Evolutionary conservation across 2,329 filamentous ascomycete genomes (phyloP).

Genomic region (Ophiostoma perfectum): DNA sequence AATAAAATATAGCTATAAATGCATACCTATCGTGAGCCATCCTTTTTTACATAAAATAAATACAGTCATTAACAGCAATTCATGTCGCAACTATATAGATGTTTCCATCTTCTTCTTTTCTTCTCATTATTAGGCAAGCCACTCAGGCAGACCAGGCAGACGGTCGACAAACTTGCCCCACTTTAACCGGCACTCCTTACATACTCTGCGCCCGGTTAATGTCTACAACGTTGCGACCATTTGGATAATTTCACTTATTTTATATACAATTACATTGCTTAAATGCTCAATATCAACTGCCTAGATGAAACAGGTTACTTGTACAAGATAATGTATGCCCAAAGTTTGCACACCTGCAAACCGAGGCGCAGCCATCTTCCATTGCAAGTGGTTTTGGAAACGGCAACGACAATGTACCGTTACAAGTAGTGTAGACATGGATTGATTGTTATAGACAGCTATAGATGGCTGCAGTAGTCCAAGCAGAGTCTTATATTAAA

Average conservation of each 20-base stretch:
- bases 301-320: too few species aligned
- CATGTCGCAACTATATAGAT: not conserved
- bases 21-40: too few species aligned
- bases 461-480: too few species aligned
- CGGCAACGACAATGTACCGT: not conserved
- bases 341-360: too few species aligned
- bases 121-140: not conserved
- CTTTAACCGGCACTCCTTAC: conserved; percentile 3
- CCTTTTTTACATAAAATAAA: too few species aligned
- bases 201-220: not conserved
- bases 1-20: too few species aligned
- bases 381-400: not conserved
- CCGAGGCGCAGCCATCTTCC: not conserved
- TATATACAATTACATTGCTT: too few species aligned
- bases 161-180: not conserved
- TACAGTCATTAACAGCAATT: too few species aligned
- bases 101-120: not conserved
- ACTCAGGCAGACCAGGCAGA: conserved; percentile 5
- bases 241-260: not conserved
- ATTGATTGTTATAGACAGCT: too few species aligned
- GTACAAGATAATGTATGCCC: too few species aligned
- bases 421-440: not conserved
- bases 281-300: too few species aligned
- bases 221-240: not conserved
- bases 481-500: too few species aligned